Percentiles rank a stretch among this genome's conserved stretches.
phyloP scores from a whole-genome alignment of 2,329 filamentous ascomycete species.

The Thelonectria discophora region DNA sequence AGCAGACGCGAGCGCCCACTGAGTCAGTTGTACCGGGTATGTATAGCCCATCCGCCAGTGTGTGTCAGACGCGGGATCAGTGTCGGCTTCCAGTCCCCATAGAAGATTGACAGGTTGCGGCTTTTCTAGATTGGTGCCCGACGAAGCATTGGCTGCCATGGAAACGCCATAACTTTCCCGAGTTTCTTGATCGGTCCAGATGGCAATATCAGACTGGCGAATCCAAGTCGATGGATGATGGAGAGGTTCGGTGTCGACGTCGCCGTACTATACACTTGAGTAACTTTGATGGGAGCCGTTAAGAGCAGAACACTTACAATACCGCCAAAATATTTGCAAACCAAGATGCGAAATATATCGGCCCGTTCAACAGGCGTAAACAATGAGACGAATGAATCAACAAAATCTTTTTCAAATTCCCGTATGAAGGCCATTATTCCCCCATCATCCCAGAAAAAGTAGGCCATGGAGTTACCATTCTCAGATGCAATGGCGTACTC shows the following conservation, averaged over 20 bases:
- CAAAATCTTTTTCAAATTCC: conserved; percentile 29
- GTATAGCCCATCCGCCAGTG: conserved; percentile 42
- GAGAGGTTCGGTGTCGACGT: conserved; percentile 39
- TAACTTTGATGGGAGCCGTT: conserved; percentile 8
- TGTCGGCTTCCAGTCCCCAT: conserved; percentile 39
- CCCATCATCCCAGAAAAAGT: conserved; percentile 38
- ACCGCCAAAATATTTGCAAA: conserved; percentile 37
- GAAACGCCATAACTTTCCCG: conserved; percentile 26
- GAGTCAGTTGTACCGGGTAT: conserved; percentile 39
- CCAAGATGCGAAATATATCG: conserved; percentile 38
- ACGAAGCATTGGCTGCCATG: background rate
- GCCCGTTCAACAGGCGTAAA: conserved; percentile 36
- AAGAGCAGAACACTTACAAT: conserved; percentile 30
- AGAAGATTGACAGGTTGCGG: conserved; percentile 35
- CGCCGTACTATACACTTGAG: conserved; percentile 32
- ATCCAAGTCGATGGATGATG: conserved; percentile 36
- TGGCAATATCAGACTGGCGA: conserved; percentile 27
- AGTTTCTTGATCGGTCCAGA: conserved; percentile 33
- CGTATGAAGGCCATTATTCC: conserved; percentile 33
- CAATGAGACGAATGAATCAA: conserved; percentile 24
- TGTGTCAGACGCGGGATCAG: conserved; percentile 31
- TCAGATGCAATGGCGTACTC: conserved; percentile 20
- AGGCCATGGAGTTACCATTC: conserved; percentile 32
- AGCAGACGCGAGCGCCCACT: conserved; percentile 39
- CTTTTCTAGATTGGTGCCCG: background rate